phyloP scores from a whole-genome alignment of 306 rosid genomes.

The Vigna nakashimae region DNA sequence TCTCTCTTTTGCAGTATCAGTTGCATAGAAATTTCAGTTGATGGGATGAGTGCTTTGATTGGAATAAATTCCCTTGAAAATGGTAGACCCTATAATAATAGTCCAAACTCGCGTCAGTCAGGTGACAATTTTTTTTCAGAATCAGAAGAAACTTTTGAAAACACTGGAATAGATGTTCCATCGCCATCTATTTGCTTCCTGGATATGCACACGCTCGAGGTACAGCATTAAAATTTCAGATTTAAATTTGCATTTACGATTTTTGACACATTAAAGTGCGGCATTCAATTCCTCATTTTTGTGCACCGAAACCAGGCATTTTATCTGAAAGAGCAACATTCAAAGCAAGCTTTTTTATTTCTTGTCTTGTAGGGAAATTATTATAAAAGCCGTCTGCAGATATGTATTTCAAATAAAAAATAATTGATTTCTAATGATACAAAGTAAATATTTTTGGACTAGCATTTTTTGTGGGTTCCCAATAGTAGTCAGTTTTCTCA shows the following conservation, averaged over 20 bases:
- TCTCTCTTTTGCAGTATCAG: conserved; percentile 68
- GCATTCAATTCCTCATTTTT: conserved; percentile 37
- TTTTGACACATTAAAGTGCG: conserved; percentile 34
- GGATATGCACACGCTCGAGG: conserved; percentile 88
- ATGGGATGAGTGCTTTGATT: conserved; percentile 85
- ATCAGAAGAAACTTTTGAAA: conserved; percentile 55
- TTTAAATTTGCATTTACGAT: conserved; percentile 33
- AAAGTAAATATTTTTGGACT: not conserved
- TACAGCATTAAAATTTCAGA: conserved; percentile 50
- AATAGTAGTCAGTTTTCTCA: no score
- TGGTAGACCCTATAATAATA: conserved; percentile 46
- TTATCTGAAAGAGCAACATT: conserved; percentile 25
- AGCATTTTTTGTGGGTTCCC: not conserved
- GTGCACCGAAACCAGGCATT: conserved; percentile 23
- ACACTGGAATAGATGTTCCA: conserved; percentile 66
- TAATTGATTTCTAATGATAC: conserved; percentile 28
- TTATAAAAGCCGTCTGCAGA: not conserved
- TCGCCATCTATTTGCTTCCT: conserved; percentile 89
- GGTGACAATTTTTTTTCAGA: conserved; percentile 55
- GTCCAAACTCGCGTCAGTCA: conserved; percentile 57
- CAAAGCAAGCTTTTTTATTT: conserved; percentile 18
- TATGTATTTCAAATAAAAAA: conserved; percentile 36
- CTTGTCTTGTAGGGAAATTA: conserved; percentile 6
- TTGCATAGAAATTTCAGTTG: conserved; percentile 89
- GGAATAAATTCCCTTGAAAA: conserved; percentile 72